Evolutionary conservation across 1,284 basidiomycete genomes (phyloP).

Genomic region (Tetrapyrgos nigripes): DNA sequence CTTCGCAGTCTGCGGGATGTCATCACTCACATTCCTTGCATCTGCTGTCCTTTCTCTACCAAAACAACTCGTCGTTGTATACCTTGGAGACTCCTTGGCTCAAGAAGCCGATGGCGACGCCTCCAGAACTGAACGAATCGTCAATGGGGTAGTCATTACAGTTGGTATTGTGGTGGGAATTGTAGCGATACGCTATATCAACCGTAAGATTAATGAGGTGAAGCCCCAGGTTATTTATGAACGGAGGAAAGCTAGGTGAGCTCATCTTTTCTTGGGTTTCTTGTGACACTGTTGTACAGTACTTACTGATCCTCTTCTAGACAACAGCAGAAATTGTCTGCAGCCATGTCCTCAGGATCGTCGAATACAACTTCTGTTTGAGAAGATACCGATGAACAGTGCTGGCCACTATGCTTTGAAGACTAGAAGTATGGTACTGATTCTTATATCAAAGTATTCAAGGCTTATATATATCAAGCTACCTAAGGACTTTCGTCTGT

Average conservation of each 20-base stretch:
- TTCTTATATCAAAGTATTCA: no score
- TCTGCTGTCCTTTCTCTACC: constrained; percentile 80
- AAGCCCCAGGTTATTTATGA: constrained; percentile 6
- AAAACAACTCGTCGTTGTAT: constrained; percentile 80
- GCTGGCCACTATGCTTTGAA: no score
- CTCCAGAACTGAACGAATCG: constrained; percentile 15
- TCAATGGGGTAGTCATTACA: neutral
- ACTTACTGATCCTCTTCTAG: no score
- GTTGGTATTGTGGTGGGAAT: neutral
- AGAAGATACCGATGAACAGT: no score
- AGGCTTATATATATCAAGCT: no score
- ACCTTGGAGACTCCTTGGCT: constrained; percentile 72
- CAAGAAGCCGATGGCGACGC: constrained; percentile 42
- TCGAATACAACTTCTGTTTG: no score
- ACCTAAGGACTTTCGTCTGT: no score
- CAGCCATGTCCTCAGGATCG: no score
- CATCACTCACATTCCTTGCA: constrained; percentile 70
- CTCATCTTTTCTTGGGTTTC: neutral
- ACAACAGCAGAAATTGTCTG: no score
- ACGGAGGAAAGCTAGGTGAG: constrained; percentile 9
- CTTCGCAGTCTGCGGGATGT: constrained; percentile 84
- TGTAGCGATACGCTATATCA: neutral
- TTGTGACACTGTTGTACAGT: no score
- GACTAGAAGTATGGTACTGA: no score
- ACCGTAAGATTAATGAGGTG: neutral